Conservation (phyloP, 2,329 filamentous ascomycete genomes). For the Metarhizium sp. region DNA sequence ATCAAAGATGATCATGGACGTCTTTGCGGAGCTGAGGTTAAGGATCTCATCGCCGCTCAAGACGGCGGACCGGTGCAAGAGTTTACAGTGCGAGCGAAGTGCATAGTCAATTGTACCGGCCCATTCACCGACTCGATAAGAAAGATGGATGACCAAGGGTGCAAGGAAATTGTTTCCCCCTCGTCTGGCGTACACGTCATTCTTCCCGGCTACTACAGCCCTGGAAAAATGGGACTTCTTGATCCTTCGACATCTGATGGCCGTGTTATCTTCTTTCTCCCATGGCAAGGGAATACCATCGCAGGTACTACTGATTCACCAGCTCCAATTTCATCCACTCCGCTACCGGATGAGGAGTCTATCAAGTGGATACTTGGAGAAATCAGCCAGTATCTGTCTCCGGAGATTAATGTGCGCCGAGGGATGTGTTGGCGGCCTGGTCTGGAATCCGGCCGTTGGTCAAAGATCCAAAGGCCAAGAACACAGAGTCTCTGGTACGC, state of each 20-base stretch:
- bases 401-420: conserved; percentile 75
- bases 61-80: conserved; percentile 50
- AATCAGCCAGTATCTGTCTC: conserved; percentile 71
- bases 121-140: conserved; percentile 81
- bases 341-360: conserved; percentile 70
- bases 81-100: conserved; percentile 67
- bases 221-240: conserved; percentile 77
- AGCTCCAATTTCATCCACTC: conserved; percentile 61
- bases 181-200: conserved; percentile 81
- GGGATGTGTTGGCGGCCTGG: conserved; percentile 86
- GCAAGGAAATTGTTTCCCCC: conserved; percentile 73
- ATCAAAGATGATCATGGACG: conserved; percentile 65
- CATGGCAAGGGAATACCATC: conserved; percentile 89
- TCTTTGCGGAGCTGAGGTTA: conserved; percentile 64
- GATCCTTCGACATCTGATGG: conserved; percentile 82
- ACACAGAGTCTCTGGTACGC: conserved; percentile 78
- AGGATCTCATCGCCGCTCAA: conserved; percentile 58
- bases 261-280: conserved; percentile 85
- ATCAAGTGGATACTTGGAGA: conserved; percentile 84
- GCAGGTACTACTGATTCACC: conserved; percentile 80
- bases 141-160: conserved; percentile 67
- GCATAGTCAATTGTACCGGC: conserved; percentile 80
- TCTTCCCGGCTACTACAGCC: conserved; percentile 78
- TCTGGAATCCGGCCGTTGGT: conserved; percentile 80
- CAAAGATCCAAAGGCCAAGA: conserved; percentile 75